Base-by-base conservation (phyloP, 495 filamentous ascomycete genomes). In the Lindgomyces ingoldianus region DNA sequence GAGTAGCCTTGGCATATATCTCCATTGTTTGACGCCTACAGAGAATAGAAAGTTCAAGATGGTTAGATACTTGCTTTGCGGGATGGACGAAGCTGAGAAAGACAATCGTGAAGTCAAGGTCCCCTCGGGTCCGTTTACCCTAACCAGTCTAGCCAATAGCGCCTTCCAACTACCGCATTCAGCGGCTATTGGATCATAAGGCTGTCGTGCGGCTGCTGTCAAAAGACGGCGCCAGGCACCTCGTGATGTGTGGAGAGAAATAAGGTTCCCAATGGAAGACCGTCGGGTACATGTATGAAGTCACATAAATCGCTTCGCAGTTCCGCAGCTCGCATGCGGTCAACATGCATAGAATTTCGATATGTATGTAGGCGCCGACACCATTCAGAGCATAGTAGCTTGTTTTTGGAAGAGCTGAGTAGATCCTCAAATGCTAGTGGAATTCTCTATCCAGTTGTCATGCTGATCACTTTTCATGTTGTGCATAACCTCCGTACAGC, bases 221-320 rank as follows among this genome's bases (percentile, higher is more conserved):
- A 41, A n/a, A 47, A n/a, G 44, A 47, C 44, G 14, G 16, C n/a
- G 29, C 22, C 25, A 53, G 51, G 9, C 2, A 63, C 41, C 60
- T 55, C 60, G 50, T 63, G 60, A 63, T 63, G 60, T n/a, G n/a
- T 49, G 0, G 11, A 29, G 24, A 9, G 26, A 16, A 47, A 63
- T 36, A 63, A 63, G 51, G 44, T 63, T 56, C 24, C 50, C 24
- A 36, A 46, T n/a, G 3, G 33, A 9, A 30, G 39, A 22, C 22
- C 22, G 19, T 30, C 12, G 19, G 6, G 19, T 21, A 25, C 42
- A 25, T 52, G 22, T 29, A 4, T 8, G 16, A 24, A 18, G 44
- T 47, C 44, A 47, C 44, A 24, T n/a, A n/a, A n/a, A 8, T 24
- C 16, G 44, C 44, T 47, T 47, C 44, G 8, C 44, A 39, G 33